Conservation (phyloP, 2,329 filamentous ascomycete species). For the Alternaria sp. region DNA sequence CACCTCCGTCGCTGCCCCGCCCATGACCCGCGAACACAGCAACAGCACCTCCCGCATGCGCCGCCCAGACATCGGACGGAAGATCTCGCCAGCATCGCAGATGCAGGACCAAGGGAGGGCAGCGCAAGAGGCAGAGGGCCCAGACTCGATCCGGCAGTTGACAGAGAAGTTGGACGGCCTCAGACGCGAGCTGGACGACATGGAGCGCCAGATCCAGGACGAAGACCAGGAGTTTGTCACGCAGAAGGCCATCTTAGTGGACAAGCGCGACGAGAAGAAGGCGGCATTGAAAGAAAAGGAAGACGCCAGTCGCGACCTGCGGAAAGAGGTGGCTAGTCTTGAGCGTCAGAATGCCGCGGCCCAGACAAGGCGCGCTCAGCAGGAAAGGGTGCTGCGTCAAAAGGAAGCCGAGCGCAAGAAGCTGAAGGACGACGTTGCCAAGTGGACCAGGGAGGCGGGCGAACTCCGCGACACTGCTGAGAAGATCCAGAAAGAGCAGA, state of each 20-base stretch:
- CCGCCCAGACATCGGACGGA: slow-evolving; percentile 74
- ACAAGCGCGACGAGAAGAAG: slow-evolving; percentile 79
- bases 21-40: slow-evolving; percentile 70
- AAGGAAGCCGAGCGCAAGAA: slow-evolving; percentile 73
- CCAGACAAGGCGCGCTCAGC: slow-evolving; percentile 78
- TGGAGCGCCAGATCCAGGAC: slow-evolving; percentile 70
- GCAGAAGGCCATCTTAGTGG: slow-evolving; percentile 62
- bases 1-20: slow-evolving; percentile 65
- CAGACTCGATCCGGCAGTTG: slow-evolving; percentile 69
- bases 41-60: slow-evolving; percentile 60
- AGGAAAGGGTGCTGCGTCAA: slow-evolving; percentile 73
- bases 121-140: slow-evolving; percentile 48
- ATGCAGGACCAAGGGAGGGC: slow-evolving; percentile 38
- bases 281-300: slow-evolving; percentile 87
- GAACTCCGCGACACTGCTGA: slow-evolving; percentile 62
- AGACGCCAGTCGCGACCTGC: slow-evolving; percentile 83
- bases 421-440: slow-evolving; percentile 71
- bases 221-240: slow-evolving; percentile 60
- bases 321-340: slow-evolving; percentile 77
- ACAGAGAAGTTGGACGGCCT: slow-evolving; percentile 81
- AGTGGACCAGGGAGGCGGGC: slow-evolving; percentile 70
- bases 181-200: slow-evolving; percentile 82
- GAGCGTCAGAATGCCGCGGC: slow-evolving; percentile 82
- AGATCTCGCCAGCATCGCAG: slow-evolving; percentile 74
- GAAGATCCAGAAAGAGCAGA: slow-evolving; percentile 51